Evolutionary conservation across 306 rosid genomes (phyloP).

Genomic region (Acacia crassicarpa): DNA sequence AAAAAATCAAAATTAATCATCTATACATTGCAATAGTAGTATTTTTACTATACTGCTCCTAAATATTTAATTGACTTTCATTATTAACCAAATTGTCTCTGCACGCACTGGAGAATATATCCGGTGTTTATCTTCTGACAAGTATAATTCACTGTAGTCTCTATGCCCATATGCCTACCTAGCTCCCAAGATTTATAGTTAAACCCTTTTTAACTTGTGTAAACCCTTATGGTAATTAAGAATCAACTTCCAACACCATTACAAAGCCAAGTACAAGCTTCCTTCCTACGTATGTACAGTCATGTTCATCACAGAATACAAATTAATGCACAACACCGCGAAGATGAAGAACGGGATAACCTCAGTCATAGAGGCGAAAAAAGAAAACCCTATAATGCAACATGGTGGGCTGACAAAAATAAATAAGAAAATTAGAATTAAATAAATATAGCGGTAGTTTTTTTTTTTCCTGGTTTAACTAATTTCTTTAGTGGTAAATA

Average conservation of each 20-base stretch:
- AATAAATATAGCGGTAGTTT: neutral
- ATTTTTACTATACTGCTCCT: neutral
- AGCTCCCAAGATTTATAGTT: neutral
- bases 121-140: neutral
- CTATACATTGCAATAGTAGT: neutral
- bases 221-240: neutral
- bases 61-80: neutral
- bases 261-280: neutral
- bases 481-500: too few species aligned
- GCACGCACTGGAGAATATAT: neutral
- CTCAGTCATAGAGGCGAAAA: neutral
- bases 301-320: neutral
- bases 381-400: neutral
- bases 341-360: neutral
- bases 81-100: neutral
- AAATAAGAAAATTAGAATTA: neutral
- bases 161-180: neutral
- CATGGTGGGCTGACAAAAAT: neutral
- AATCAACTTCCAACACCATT: neutral
- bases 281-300: neutral
- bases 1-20: too few species aligned
- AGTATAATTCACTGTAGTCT: neutral
- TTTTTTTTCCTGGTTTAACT: neutral
- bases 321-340: neutral
- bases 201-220: neutral